Base-by-base conservation (phyloP, 176 grass and related monocot species). In the Carex pumila region DNA sequence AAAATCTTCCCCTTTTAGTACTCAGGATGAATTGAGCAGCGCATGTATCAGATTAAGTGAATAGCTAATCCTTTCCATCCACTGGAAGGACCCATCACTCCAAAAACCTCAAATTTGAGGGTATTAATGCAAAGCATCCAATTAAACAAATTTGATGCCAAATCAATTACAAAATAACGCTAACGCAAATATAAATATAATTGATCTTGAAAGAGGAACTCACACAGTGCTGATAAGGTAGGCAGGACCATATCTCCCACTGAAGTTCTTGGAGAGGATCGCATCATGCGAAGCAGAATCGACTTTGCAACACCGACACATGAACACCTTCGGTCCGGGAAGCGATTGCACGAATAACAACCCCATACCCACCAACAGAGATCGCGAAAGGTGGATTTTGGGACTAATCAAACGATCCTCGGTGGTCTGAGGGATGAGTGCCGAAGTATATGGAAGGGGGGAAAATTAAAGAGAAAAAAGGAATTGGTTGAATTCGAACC, bases 221-320 rank as follows among this genome's bases (percentile, higher is more conserved):
- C 84, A 97, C 94, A 91, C 94, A 73, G 84, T 84, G 58, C 85
- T 85, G 85, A 97, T 94, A 85, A 94, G 94, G 71, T 97, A 94
- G 69, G 94, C 94, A 52, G 77, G 90, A 32, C 94, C 94, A 61
- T 79, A 85, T 29, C 87, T 90, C 31, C 94, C 94, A 52, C 79
- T 85, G 85, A 97, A 97, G 1, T 91, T 90, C 87, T 97, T 97
- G 76, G 94, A 97, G 32, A 94, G 18, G 71, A 97, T 89, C 74
- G 85, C 90, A 50, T 94, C 92, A 18, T 54, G 88, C 60, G 94
- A 94, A 45, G 94, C 94, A 30, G 90, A 92, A 86, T 92, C 90
- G 78, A 97, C 94, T 87, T 81, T 81, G 94, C 94, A 97, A 86
- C 71, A 32, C 70, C 83, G 74, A 85, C 92, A 94, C 89, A 79